Evolutionary conservation across 208 protist species (phyloP).

Genomic region (Kentomonas sorsogonicus): DNA sequence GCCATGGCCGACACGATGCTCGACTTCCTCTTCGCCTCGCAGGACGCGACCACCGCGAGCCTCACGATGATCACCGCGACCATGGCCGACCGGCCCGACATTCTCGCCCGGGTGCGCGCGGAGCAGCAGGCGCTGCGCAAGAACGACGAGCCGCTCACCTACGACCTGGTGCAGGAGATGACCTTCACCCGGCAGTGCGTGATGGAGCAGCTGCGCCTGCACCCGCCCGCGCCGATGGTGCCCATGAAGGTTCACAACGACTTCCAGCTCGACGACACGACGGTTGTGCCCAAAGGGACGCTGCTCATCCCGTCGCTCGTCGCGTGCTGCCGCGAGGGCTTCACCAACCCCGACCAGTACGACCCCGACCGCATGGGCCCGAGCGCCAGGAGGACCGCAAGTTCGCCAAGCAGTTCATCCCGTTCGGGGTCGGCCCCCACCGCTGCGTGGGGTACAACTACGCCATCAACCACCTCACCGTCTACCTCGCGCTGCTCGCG

Average conservation of each 20-base stretch:
- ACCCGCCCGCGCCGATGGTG: constrained; percentile 78
- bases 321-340: constrained; percentile 83
- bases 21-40: constrained; percentile 93
- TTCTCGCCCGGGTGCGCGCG: constrained; percentile 79
- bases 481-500: constrained; percentile 77
- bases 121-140: constrained; percentile 82
- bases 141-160: constrained; percentile 69
- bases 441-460: constrained; percentile 92
- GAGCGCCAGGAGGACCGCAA: constrained; percentile 87
- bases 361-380: constrained; percentile 90
- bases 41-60: constrained; percentile 81
- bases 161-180: constrained; percentile 87
- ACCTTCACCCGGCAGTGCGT: constrained; percentile 85
- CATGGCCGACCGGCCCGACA: constrained; percentile 86
- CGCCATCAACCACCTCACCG: constrained; percentile 91
- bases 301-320: constrained; percentile 91
- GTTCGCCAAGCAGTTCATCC: constrained; percentile 88
- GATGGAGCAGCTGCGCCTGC: constrained; percentile 72
- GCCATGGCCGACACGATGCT: constrained; percentile 89
- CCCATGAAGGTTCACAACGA: constrained; percentile 76
- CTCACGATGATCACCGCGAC: constrained; percentile 82
- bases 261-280: constrained; percentile 78
- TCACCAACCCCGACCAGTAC: constrained; percentile 87
- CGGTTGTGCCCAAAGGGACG: constrained; percentile 81
- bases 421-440: constrained; percentile 90